These are phyloP conservation scores for Salix koriyanagi DNA, from an alignment of 345 rosid species.

Conservation along the genomic window DNA sequence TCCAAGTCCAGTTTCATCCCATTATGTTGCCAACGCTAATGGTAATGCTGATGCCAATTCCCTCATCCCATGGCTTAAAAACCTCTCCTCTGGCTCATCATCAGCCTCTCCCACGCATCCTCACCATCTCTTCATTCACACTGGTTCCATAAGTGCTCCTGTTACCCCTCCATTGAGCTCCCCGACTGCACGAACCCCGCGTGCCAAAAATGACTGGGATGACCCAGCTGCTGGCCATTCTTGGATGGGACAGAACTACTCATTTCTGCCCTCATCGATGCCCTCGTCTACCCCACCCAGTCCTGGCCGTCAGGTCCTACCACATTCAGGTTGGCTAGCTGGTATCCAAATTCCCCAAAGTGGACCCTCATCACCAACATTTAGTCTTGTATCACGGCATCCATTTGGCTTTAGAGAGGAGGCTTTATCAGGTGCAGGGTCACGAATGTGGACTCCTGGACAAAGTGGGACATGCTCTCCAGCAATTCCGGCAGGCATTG, in stretches of 20 bases:
- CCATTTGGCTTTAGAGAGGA: conserved; percentile 74
- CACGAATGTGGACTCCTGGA: conserved; percentile 91
- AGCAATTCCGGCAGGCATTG: conserved; percentile 63
- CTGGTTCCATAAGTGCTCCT: conserved; percentile 97
- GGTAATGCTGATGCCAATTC: conserved; percentile 63
- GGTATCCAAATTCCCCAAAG: conserved; percentile 69
- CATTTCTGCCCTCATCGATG: conserved; percentile 41
- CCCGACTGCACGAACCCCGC: conserved; percentile 79
- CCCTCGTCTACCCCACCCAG: conserved; percentile 95
- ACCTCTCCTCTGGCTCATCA: conserved; percentile 81
- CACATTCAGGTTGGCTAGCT: conserved; percentile 84
- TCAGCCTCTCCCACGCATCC: conserved; percentile 78
- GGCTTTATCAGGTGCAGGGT: conserved; percentile 57
- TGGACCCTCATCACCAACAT: conserved; percentile 84
- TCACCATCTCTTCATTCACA: conserved; percentile 56
- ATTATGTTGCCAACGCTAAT: conserved; percentile 45
- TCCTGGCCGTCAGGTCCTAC: conserved; percentile 69
- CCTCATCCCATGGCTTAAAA: conserved; percentile 92
- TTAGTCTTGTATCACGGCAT: conserved; percentile 73
- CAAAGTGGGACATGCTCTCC: conserved; percentile 98
- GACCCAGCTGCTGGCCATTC: conserved; percentile 48
- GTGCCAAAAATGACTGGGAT: conserved; percentile 58
- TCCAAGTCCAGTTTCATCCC: conserved; percentile 80
- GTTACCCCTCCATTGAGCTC: conserved; percentile 98
- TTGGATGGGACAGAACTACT: conserved; percentile 44